Evolutionary conservation across 2,329 filamentous ascomycete species (phyloP).

Genomic region (Rosellinia necatrix): DNA sequence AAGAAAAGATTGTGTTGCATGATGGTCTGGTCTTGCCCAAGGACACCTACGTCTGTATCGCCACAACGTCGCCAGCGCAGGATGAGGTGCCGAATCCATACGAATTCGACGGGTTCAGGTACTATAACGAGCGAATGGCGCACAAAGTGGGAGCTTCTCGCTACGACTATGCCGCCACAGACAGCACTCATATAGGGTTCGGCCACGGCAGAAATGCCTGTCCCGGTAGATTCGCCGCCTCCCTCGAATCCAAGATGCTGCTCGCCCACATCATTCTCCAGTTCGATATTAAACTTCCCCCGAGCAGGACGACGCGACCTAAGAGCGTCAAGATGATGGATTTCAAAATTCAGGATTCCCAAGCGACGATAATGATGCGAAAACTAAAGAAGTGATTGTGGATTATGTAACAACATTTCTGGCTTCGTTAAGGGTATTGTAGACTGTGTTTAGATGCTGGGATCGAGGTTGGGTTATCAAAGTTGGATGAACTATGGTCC

Average conservation of each 20-base stretch:
- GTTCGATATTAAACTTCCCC: constrained; percentile 4
- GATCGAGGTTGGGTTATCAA: too few relatives aligned
- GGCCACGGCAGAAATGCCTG: constrained; percentile 5
- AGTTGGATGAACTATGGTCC: too few relatives aligned
- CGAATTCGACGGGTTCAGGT: constrained; percentile 3
- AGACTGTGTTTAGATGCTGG: too few relatives aligned
- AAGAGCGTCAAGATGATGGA: constrained; percentile 8
- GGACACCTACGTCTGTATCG: constrained; percentile 8
- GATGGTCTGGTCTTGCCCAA: constrained; percentile 3
- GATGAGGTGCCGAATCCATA: not conserved
- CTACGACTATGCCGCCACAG: constrained; percentile 3
- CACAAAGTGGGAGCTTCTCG: constrained; percentile 6
- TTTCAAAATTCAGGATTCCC: constrained; percentile 6
- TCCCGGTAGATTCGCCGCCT: not conserved
- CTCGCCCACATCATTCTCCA: constrained; percentile 7
- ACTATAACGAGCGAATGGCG: not conserved
- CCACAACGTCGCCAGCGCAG: constrained; percentile 4
- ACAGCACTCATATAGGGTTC: constrained; percentile 2
- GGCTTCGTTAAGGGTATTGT: too few relatives aligned
- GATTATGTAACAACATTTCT: not conserved
- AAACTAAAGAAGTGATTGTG: not conserved
- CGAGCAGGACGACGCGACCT: not conserved
- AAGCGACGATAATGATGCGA: constrained; percentile 6
- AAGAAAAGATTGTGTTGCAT: constrained; percentile 8
- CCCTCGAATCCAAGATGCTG: constrained; percentile 9